A percentile compares a stretch with the other conserved stretches of the same genome.
Conservation (phyloP, 2,329 filamentous ascomycete genomes). For the Diaporthe citrichinensis region DNA sequence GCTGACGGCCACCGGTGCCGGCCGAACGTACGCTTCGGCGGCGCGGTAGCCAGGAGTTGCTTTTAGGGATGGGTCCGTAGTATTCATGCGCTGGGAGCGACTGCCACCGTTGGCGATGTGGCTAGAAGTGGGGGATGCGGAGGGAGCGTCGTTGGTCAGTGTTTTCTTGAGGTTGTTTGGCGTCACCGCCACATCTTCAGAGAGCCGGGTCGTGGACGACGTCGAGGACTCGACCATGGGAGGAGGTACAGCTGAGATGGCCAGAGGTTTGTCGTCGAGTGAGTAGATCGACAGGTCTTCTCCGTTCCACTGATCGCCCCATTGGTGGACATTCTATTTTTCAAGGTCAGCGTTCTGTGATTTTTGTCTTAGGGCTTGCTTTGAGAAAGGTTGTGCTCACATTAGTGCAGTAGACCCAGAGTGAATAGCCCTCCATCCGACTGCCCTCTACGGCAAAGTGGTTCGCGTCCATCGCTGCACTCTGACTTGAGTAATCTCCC, state of each 20-base stretch:
- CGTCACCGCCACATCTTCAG: conserved; percentile 70
- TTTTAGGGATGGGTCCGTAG: conserved; percentile 66
- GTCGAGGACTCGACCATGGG: conserved; percentile 49
- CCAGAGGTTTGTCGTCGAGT: conserved; percentile 79
- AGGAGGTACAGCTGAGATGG: conserved; percentile 57
- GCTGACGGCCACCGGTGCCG: conserved; percentile 81
- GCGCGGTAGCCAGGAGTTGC: conserved; percentile 83
- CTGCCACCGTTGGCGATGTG: conserved; percentile 50
- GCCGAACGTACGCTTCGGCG: conserved; percentile 92
- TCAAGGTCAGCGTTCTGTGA: conserved; percentile 42
- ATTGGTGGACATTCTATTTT: conserved; percentile 82
- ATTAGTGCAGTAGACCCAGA: conserved; percentile 88
- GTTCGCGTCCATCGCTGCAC: conserved; percentile 94
- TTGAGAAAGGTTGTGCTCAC: conserved; percentile 57
- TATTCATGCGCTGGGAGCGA: conserved; percentile 42
- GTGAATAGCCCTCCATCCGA: conserved; percentile 84
- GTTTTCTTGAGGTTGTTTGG: conserved; percentile 83
- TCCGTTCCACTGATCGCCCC: conserved; percentile 97
- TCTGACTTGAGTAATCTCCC: conserved; percentile 94
- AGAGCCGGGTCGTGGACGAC: conserved; percentile 52
- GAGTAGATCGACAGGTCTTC: conserved; percentile 96
- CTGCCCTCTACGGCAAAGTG: conserved; percentile 92
- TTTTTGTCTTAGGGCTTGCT: no score
- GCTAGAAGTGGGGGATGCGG: conserved; percentile 68
- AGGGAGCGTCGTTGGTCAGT: conserved; percentile 70